Percentiles rank a stretch among this genome's conserved stretches.
These are phyloP conservation scores for Cyberlindnera saturnus DNA, from an alignment of 805 yeast genomes.

Conservation along the genomic window DNA sequence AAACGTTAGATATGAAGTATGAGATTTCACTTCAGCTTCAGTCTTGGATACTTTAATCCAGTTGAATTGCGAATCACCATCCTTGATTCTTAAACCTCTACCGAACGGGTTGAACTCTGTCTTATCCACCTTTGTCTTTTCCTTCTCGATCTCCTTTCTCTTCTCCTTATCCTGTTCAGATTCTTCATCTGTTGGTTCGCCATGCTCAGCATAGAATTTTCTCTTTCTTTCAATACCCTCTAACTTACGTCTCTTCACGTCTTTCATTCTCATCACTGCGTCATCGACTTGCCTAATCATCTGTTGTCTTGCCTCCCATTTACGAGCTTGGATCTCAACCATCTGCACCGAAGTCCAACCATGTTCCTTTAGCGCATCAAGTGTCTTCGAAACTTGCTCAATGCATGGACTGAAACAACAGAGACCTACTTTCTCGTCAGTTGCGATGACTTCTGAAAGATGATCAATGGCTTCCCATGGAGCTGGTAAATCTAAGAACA, in stretches of 20 bases:
- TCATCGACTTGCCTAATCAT: constrained; percentile 81
- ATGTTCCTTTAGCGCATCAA: constrained; percentile 60
- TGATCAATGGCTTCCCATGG: constrained; percentile 95
- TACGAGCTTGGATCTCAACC: constrained; percentile 81
- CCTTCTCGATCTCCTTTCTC: constrained; percentile 19
- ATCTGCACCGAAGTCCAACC: constrained; percentile 88
- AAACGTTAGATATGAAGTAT: constrained; percentile 90
- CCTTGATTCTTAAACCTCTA: constrained; percentile 73
- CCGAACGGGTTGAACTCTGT: constrained; percentile 89
- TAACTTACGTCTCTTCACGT: constrained; percentile 65
- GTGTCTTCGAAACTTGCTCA: constrained; percentile 89
- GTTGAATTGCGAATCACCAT: constrained; percentile 74
- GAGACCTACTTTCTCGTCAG: constrained; percentile 50
- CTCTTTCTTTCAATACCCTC: constrained; percentile 57
- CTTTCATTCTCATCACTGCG: constrained; percentile 72
- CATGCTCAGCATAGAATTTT: constrained; percentile 25
- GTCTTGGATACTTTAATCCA: constrained; percentile 85
- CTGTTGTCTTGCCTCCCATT: constrained; percentile 86
- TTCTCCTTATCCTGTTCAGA: constrained; percentile 20
- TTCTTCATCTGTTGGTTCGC: constrained; percentile 18
- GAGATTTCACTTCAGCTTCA: constrained; percentile 85
- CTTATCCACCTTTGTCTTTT: constrained; percentile 28
- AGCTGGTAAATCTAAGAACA: constrained; percentile 89
- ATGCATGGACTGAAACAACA: constrained; percentile 98
- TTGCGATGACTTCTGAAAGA: constrained; percentile 49